Percentiles rank a stretch among this genome's conserved stretches.
phyloP scores from a whole-genome alignment of 257 asterid genomes.

The Nicotiana otophora region DNA sequence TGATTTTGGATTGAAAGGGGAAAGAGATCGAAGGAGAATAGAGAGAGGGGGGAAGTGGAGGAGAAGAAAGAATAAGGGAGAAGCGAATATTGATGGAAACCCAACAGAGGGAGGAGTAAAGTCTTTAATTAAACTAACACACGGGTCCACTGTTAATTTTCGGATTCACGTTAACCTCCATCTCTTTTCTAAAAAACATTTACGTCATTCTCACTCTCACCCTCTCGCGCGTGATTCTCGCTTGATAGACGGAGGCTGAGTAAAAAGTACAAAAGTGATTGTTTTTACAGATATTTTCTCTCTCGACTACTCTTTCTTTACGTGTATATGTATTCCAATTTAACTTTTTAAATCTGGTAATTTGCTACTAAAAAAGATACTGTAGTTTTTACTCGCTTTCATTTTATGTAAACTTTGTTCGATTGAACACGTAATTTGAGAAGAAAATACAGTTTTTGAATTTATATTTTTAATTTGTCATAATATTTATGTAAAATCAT shows the following conservation, averaged over 20 bases:
- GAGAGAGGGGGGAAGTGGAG: neutral
- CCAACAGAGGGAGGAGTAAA: neutral
- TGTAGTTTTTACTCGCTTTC: too few species aligned
- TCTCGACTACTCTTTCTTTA: neutral
- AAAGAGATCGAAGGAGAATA: neutral
- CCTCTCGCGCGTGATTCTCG: neutral
- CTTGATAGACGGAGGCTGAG: neutral
- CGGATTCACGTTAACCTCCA: conserved; percentile 1
- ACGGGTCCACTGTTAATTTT: neutral
- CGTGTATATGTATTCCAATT: too few species aligned
- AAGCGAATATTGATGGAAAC: neutral
- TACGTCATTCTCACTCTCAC: neutral
- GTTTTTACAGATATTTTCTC: neutral
- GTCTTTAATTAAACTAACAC: neutral
- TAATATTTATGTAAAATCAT: too few species aligned
- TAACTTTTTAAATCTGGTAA: neutral
- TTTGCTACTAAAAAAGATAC: neutral
- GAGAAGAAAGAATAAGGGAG: neutral
- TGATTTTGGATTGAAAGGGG: neutral
- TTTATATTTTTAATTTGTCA: too few species aligned
- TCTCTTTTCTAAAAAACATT: neutral
- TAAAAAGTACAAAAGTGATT: neutral
- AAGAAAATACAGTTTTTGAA: too few species aligned
- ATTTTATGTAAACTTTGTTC: too few species aligned
- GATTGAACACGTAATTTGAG: too few species aligned